A percentile compares a stretch with the other conserved stretches of the same genome.
Evolutionary conservation across 345 rosid species (phyloP).

Genomic region (Camelina hispida): DNA sequence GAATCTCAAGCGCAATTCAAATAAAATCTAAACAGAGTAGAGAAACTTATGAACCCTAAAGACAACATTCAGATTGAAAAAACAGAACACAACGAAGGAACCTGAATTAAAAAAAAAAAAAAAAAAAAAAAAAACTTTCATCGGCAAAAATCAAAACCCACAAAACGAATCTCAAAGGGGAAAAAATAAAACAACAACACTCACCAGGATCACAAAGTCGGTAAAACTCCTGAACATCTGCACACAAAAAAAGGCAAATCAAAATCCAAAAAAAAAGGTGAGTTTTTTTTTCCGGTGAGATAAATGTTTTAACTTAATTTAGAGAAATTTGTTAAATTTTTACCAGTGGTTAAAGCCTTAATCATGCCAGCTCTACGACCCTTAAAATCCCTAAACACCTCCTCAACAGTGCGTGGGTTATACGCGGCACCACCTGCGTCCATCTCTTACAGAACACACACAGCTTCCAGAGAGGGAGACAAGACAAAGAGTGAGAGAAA

Average conservation of each 20-base stretch:
- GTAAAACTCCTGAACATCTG: constrained; percentile 74
- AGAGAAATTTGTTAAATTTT: no score
- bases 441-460: constrained; percentile 44
- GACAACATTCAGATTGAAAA: not conserved
- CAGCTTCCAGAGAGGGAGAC: constrained; percentile 11
- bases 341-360: constrained; percentile 67
- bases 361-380: constrained; percentile 76
- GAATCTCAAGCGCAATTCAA: constrained; percentile 25
- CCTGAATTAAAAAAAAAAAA: not conserved
- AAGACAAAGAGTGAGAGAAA: constrained; percentile 40
- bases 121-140: not conserved
- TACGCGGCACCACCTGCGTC: constrained; percentile 58
- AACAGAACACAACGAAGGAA: not conserved
- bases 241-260: constrained; percentile 31
- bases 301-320: no score
- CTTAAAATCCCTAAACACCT: constrained; percentile 70
- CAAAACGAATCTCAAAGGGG: constrained; percentile 21
- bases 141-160: constrained; percentile 13
- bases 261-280: not conserved
- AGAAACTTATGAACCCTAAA: constrained; percentile 30
- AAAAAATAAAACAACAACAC: constrained; percentile 17
- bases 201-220: constrained; percentile 83
- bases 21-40: constrained; percentile 19
- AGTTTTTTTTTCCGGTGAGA: not conserved
- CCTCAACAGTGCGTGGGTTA: constrained; percentile 79